Conservation (phyloP, 2,329 filamentous ascomycete species). For the Thyridium curvatum region DNA sequence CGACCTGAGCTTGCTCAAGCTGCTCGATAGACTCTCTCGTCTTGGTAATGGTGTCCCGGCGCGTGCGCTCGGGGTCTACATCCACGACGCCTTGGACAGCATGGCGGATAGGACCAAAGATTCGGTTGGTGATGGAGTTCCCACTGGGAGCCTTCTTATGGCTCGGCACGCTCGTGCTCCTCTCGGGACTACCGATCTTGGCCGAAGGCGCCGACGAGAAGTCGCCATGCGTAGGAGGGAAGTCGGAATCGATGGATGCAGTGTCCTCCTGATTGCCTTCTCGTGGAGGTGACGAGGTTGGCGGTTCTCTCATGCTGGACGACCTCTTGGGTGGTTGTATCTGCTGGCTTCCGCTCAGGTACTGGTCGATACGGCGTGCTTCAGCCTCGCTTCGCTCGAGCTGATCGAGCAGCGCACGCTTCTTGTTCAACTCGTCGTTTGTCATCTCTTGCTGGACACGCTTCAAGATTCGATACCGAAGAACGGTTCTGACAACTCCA, state of each 20-base stretch:
- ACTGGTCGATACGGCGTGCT: slow-evolving; percentile 88
- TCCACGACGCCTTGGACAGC: slow-evolving; percentile 95
- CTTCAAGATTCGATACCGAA: slow-evolving; percentile 87
- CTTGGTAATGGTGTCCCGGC: slow-evolving; percentile 91
- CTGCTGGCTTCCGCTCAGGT: slow-evolving; percentile 69
- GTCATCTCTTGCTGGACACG: slow-evolving; percentile 97
- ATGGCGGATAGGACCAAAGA: slow-evolving; percentile 92
- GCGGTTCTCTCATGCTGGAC: slow-evolving; percentile 46
- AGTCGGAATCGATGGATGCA: slow-evolving; percentile 91
- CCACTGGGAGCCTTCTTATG: slow-evolving; percentile 82
- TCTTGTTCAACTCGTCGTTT: slow-evolving; percentile 84
- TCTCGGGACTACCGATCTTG: slow-evolving; percentile 62
- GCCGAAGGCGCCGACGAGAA: slow-evolving; percentile 62
- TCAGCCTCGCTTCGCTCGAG: slow-evolving; percentile 92
- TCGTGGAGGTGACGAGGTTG: slow-evolving; percentile 20
- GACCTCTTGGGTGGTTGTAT: slow-evolving; percentile 62
- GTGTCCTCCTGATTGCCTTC: slow-evolving; percentile 67
- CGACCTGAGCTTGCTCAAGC: slow-evolving; percentile 84
- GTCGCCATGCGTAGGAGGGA: slow-evolving; percentile 82
- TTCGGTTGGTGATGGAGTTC: slow-evolving; percentile 87
- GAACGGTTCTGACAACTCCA: slow-evolving; percentile 80
- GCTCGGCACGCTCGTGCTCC: slow-evolving; percentile 29
- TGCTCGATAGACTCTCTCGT: slow-evolving; percentile 81
- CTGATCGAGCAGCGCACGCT: slow-evolving; percentile 73
- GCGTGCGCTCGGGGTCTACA: slow-evolving; percentile 87